These are phyloP conservation scores for Galerina marginata DNA, from an alignment of 768 basidiomycete genomes.

Conservation along the genomic window DNA sequence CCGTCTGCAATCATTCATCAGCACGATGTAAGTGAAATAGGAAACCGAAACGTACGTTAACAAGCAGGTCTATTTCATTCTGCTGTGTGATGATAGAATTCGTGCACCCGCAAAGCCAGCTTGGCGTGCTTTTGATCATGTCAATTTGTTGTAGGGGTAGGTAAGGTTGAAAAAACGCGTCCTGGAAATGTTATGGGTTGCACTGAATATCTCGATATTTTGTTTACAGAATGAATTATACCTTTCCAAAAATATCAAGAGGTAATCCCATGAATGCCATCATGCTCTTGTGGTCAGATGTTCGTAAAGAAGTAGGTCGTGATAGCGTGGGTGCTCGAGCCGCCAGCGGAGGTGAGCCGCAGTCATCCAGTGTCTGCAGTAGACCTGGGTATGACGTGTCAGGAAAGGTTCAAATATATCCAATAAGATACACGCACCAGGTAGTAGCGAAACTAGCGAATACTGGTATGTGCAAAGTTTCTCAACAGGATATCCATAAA, in stretches of 20 bases:
- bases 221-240: slow-evolving; percentile 28
- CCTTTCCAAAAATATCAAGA: slow-evolving; percentile 91
- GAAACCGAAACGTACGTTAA: slow-evolving; percentile 65
- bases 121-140: slow-evolving; percentile 75
- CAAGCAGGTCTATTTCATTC: slow-evolving; percentile 86
- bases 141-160: slow-evolving; percentile 95
- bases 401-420: neutral
- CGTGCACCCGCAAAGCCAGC: slow-evolving; percentile 94
- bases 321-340: slow-evolving; percentile 59
- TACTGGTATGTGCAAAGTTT: slow-evolving; percentile 97
- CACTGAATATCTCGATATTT: neutral
- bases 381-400: slow-evolving; percentile 59
- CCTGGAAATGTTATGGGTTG: slow-evolving; percentile 45
- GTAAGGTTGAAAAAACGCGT: slow-evolving; percentile 98
- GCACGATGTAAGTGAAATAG: neutral
- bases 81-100: slow-evolving; percentile 96
- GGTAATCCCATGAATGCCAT: slow-evolving; percentile 93
- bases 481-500: slow-evolving; percentile 96
- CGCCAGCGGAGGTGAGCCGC: slow-evolving; percentile 85
- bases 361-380: slow-evolving; percentile 88
- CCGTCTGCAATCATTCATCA: slow-evolving; percentile 60
- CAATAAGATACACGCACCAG: slow-evolving; percentile 54
- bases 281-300: slow-evolving; percentile 91
- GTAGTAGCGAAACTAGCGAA: slow-evolving; percentile 91
- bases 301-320: slow-evolving; percentile 79